Evolutionary conservation across 73 alveolate genomes (phyloP), one percentile per base, ranked within the genome.

Genomic region (Durusdinium trenchii): DNA sequence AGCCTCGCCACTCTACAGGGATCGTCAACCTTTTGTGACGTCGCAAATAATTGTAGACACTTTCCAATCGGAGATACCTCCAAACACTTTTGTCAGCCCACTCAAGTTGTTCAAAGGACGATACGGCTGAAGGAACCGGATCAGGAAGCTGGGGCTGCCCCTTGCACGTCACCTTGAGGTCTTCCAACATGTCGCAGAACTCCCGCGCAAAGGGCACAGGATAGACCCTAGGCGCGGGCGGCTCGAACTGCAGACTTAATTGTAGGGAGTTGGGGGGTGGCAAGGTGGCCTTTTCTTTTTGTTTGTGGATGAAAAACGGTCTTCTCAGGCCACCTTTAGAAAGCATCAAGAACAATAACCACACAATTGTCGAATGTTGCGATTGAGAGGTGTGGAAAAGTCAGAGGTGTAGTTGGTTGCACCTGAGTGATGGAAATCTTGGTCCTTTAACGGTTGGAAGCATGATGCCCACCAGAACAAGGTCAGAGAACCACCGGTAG

Each of bases 191-290:
- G 67, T 79, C 90, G 30, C 43, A 20, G 46, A 79, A 40, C 12
- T 43, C 90, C 6, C 90, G 64, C 2, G 90, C 90, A 79, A 79
- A 79, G 1, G 90, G 69, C 67, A 79, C 46, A 1, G 90, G 90
- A 67, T 79, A 79, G 28, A 79, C 52, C 90, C 90, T 79, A 35
- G 46, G 90, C 62, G 45, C 67, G 36, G 45, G 61, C 12, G 26
- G 4, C 23, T 1, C 12, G 3, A 23, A 4, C 78, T 7, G 40
- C 38, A 62, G 6, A 7, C 43, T 23, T 23, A 12, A 62, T 23
- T n/a, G n/a, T n/a, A n/a, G n/a, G n/a, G n/a, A n/a, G n/a, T n/a
- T n/a, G n/a, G n/a, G n/a, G n/a, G n/a, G n/a, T n/a, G n/a, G n/a
- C n/a, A n/a, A n/a, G n/a, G n/a, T n/a, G n/a, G n/a, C n/a, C n/a